Base-by-base conservation (phyloP, 345 rosid species). In the Eucalyptus caleyi region DNA sequence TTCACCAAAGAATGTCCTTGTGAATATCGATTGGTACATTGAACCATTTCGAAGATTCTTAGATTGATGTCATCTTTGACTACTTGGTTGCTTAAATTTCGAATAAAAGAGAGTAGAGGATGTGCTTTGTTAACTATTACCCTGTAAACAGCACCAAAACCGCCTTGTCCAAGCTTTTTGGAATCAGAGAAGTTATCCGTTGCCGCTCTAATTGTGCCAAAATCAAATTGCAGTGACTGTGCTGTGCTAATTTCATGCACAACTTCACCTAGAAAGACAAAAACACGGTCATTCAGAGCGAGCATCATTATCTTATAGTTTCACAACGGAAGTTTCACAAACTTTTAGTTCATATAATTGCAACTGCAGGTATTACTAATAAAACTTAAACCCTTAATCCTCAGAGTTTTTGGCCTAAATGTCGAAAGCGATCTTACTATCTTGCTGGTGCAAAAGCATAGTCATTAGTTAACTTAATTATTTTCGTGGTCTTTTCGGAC, bases 141-240 rank as follows among this genome's bases (percentile, higher is more conserved):
- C 92, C 83, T 92, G 90, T 91, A 91, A 16, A 92, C 93, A 23
- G 40, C 56, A 24, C 92, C 92, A 81, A 92, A 92, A 45, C 93
- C 93, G 26, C 92, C 92, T 87, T 86, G 72, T 23, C 93, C 90
- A 23, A 92, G 90, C 91, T 89, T 92, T 24, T 83, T 91, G 34
- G 30, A 88, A 24, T 87, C 60, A 8, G 93, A 88, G 32, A 92
- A 92, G 72, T 91, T 27, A 42, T 82, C 62, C 19, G 91, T 91
- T 47, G 92, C 91, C 19, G 34, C 81, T 88, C 81, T 89, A 82
- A 92, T 59, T 9, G 87, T 87, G 11, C 34, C 72, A 23, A 92
- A 89, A 87, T 90, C 87, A 32, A 87, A 90, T 86, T 88, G 92
- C 85, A 92, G 65, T 2, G 92, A 92, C 34, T 87, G 90, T 24